Base-by-base conservation (phyloP, 495 filamentous ascomycete genomes). In the Penicillium longicatenatum region DNA sequence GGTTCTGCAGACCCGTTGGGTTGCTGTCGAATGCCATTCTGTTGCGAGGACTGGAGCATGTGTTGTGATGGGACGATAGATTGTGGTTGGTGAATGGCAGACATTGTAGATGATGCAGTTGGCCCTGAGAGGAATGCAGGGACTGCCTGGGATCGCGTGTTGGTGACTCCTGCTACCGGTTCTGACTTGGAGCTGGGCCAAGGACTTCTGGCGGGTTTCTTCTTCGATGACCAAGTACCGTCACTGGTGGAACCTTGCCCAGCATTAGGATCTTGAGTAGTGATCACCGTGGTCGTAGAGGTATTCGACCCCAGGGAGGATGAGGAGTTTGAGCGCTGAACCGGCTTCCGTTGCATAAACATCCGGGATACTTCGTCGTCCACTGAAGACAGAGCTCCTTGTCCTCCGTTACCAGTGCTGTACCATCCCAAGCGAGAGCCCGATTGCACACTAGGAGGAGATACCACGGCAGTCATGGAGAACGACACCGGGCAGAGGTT, bases 401-500 rank as follows among this genome's bases (percentile, higher is more conserved):
- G 84, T 72, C 84, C 86, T 77, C 85, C 84, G 84, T 87, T 87
- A 87, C 82, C 76, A 82, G 79, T 65, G 55, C 72, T 69, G 62
- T 79, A 78, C 83, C 82, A 84, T 81, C 77, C 79, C 75, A 84
- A 75, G 71, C 81, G 75, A 71, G 85, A 80, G 70, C 79, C 82
- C 68, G 84, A 81, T 79, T 92, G 86, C 73, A 97, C 92, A 75
- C 87, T 93, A 74, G 90, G 90, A 60, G 90, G 92, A 78, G 86
- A 90, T 68, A 92, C 94, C 76, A 98, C 93, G 75, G 94, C 94
- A 84, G 94, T 98, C 94, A 98, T 98, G 72, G 75, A 76, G 72
- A 77, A 79, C 64, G 70, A 72, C 69, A 65, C 62, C 58, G 48
- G 57, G 48, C 54, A 62, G 43, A 46, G 21, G 61, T 60, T 55